Conservation (phyloP, 805 yeast genomes). For the Lipomyces lipofer region DNA sequence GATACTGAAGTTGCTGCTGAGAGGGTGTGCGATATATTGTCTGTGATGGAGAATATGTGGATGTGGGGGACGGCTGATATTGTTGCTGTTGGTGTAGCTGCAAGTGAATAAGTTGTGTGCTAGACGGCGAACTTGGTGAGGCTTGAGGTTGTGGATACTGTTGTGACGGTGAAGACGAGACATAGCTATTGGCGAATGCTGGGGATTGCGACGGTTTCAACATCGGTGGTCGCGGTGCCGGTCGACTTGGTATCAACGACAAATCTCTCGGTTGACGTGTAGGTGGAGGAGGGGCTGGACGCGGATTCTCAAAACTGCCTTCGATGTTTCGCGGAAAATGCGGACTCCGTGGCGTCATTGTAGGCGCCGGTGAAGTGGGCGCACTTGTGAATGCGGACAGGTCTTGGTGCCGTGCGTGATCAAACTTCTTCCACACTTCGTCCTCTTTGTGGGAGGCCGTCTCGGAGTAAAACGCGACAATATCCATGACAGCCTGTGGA, state of each 20-base stretch:
- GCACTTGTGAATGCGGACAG: conserved; percentile 1
- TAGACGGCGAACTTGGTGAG: conserved; percentile 25
- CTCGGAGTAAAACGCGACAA: conserved; percentile 66
- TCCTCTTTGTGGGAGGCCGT: conserved; percentile 36
- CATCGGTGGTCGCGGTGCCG: conserved; percentile 40
- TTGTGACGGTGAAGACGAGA: not conserved
- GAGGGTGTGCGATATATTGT: conserved; percentile 12
- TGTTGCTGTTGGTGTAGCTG: conserved; percentile 37
- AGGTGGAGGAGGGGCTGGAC: conserved; percentile 35
- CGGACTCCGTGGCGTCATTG: conserved; percentile 22
- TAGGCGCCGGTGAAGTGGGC: conserved; percentile 16
- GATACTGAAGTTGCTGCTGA: conserved; percentile 10
- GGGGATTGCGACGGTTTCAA: not conserved
- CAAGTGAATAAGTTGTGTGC: conserved; percentile 42
- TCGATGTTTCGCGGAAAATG: conserved; percentile 30
- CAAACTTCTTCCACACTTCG: conserved; percentile 36
- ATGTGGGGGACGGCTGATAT: not conserved
- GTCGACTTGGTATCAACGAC: conserved; percentile 33
- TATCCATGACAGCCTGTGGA: conserved; percentile 82
- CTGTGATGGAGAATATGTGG: conserved; percentile 2
- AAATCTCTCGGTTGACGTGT: conserved; percentile 1
- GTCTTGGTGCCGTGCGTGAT: conserved; percentile 24
- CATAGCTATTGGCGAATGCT: not conserved
- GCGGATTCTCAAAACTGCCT: conserved; percentile 33
- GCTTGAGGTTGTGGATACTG: not conserved